A percentile compares a stretch with the other conserved stretches of the same genome.
Evolutionary conservation across 1,284 basidiomycete genomes (phyloP).

Genomic region (Rhodotorula sp.): DNA sequence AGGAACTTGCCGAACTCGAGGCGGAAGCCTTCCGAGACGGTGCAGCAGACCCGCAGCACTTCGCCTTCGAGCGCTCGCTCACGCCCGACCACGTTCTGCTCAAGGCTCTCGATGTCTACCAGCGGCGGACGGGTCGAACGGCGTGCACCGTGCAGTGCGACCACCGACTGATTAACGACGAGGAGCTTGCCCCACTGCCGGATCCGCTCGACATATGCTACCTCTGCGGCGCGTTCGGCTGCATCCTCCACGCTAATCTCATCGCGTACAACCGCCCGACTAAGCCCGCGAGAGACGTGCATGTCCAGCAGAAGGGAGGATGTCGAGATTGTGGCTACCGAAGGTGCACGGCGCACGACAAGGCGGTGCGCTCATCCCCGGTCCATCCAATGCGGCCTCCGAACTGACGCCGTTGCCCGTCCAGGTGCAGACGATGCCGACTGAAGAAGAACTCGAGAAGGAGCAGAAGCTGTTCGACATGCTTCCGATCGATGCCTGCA

Average conservation of each 20-base stretch:
- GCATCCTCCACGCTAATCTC: neutral
- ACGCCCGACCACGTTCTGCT: neutral
- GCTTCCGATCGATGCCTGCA: neutral
- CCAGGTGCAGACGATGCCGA: neutral
- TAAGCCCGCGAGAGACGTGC: neutral
- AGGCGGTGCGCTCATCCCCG: neutral
- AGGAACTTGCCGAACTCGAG: neutral
- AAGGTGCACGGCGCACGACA: neutral
- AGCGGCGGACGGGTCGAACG: neutral
- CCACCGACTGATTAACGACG: neutral
- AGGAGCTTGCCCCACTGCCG: too few relatives aligned
- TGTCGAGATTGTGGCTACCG: neutral
- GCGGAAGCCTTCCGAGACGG: neutral
- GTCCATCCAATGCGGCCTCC: neutral
- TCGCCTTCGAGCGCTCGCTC: slow-evolving; percentile 3
- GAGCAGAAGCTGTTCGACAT: neutral
- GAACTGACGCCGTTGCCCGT: neutral
- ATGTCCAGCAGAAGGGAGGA: neutral
- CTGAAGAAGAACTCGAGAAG: neutral
- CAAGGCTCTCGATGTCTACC: neutral
- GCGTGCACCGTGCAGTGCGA: neutral
- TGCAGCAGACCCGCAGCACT: neutral
- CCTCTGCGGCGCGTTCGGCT: slow-evolving; percentile 2
- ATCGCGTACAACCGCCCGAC: slow-evolving; percentile 1
- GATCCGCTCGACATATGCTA: neutral